Base-by-base conservation (phyloP, 1,284 basidiomycete genomes). In the Leccinum fallax region DNA sequence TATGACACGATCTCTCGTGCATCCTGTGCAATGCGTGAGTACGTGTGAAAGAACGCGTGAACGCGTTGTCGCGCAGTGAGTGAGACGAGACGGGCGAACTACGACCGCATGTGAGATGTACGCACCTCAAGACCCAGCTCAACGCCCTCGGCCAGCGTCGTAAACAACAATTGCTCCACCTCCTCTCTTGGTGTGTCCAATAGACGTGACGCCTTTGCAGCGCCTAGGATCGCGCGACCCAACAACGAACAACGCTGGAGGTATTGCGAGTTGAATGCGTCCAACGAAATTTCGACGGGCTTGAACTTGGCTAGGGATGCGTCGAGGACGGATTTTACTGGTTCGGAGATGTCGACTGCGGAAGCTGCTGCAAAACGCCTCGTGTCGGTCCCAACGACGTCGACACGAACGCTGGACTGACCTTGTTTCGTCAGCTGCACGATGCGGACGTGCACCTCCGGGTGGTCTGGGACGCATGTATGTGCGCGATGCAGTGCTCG, bases 261-360 rank as follows among this genome's bases (percentile, higher is more conserved):
- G 66, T 88, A 93, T 63, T 90, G 86, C 9, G 88, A 85, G 69
- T 92, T 94, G 76, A 84, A 89, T 0, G 81, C 83, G 48, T 90
- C 87, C 9, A 87, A 69, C 0, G 88, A 81, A 1, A 88, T 66
- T 34, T 84, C 83, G 0, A 76, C 75, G 0, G 92, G 85, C 3
- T 92, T 70, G 38, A 94, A 70, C 34, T 78, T 76, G 0, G 80
- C 60, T 16, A 91, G 66, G 0, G 81, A 74, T 26, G 81, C 78
- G 0, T 76, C 74, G 53, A 89, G 74, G 10, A 84, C 71, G 21
- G 68, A 53, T 57, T 59, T 81, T 28, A 84, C 75, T 2, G 82
- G 76, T 10, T 78, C 76, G 4, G 83, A 76, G 0, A 81, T 76
- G 51, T 79, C 79, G 32, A 74, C 72, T 28, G 81, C 72, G 1